These are phyloP conservation scores for Stagonosporopsis chrysanthemi DNA, from an alignment of 2,329 filamentous ascomycete genomes.

Conservation along the genomic window DNA sequence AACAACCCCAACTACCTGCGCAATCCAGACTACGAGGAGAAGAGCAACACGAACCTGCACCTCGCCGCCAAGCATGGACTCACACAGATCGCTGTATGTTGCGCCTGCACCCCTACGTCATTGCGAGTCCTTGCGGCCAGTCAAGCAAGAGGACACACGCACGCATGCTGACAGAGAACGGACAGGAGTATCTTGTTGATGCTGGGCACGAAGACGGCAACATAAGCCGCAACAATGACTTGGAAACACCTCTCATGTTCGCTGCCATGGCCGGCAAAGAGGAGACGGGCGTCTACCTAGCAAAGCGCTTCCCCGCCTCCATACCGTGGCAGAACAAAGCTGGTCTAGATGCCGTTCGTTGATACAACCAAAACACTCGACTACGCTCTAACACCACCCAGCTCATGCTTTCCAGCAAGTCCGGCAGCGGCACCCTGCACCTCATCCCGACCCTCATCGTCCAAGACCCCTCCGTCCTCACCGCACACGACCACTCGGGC, in stretches of 20 bases:
- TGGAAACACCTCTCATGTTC: slow-evolving; percentile 83
- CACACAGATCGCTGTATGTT: slow-evolving; percentile 66
- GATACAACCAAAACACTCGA: too few relatives aligned
- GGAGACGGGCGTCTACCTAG: slow-evolving; percentile 76
- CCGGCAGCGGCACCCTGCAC: slow-evolving; percentile 53
- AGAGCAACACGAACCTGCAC: slow-evolving; percentile 85
- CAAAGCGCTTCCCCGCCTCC: slow-evolving; percentile 67
- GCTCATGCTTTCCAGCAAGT: slow-evolving; percentile 51
- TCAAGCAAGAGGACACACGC: background rate
- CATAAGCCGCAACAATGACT: slow-evolving; percentile 78
- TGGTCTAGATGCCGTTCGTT: slow-evolving; percentile 72
- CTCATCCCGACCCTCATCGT: slow-evolving; percentile 51
- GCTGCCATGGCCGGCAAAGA: slow-evolving; percentile 74
- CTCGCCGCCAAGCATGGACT: slow-evolving; percentile 78
- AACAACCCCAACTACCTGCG: slow-evolving; percentile 75
- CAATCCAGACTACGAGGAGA: slow-evolving; percentile 78
- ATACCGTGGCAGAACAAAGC: slow-evolving; percentile 71
- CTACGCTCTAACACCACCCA: slow-evolving; percentile 20
- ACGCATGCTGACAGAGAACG: background rate
- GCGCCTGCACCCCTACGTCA: slow-evolving; percentile 6
- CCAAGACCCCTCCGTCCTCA: slow-evolving; percentile 39
- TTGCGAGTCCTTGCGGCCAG: background rate
- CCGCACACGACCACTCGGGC: slow-evolving; percentile 69
- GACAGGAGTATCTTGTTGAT: slow-evolving; percentile 70
- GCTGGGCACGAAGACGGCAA: slow-evolving; percentile 76